Evolutionary conservation across 1,284 basidiomycete genomes (phyloP), one percentile per base, ranked within the genome.

Genomic region (Apiotrichum laibachii): DNA sequence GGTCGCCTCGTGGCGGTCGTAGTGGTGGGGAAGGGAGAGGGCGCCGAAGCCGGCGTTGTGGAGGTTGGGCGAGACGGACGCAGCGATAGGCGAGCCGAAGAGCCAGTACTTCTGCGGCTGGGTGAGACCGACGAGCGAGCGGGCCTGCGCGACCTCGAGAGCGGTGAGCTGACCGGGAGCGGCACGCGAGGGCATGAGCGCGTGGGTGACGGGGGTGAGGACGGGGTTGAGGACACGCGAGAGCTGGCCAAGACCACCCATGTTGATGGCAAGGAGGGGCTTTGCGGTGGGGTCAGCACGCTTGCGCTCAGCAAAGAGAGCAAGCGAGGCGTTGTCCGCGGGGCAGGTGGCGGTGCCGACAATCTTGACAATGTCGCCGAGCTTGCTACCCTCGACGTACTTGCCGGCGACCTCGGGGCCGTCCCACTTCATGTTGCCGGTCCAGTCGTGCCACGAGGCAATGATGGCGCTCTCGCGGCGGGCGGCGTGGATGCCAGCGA

Each of bases 361-460:
- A 59, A 99, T 85, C 81, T 98, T 98, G 80, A 92, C 83, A 37
- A 98, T 85, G 77, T 99, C 93, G 11, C 93, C 93, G 49, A 87
- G 81, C 60, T 80, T 78, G 39, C 81, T 79, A 7, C 88, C 89
- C 37, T 84, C 68, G 39, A 82, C 81, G 73, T 89, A 90, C 71
- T 88, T 88, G 60, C 85, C 83, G 67, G 85, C 83, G 46, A 89
- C 86, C 31, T 82, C 76, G 5, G 83, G 75, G 13, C 87, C 82
- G 64, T 86, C 83, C 95, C 95, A 99, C 63, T 85, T 85, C 80
- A 96, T 83, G 21, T 82, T 80, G 3, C 95, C 94, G 43, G 85
- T 86, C 87, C 89, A 92, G 72, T 99, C 93, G 74, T 98, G 94
- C 86, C 87, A 95, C 12, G 92, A 96, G 0, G 92, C 90, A 60